Conservation (phyloP, 352 stramenopile species). For the Aphanomyces euteiches region DNA sequence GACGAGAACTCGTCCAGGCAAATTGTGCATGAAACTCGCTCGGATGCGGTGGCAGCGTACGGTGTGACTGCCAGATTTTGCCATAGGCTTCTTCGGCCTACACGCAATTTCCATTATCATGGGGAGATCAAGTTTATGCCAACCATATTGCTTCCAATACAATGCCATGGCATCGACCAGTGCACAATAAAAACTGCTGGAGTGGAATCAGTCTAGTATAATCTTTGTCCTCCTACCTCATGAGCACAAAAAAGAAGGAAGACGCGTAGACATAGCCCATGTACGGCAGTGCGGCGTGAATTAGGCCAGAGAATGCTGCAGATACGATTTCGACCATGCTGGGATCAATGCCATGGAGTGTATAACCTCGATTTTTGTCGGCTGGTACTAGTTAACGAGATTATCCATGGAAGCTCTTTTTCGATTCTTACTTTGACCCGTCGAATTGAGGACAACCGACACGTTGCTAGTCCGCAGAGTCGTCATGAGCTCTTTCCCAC, state of each 20-base stretch:
- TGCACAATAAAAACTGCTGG: not conserved
- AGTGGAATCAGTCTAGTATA: not conserved
- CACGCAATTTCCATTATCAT: not conserved
- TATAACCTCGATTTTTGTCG: not conserved
- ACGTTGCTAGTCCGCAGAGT: not conserved
- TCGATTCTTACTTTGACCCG: constrained; percentile 12
- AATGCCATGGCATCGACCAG: not conserved
- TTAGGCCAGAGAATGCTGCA: constrained; percentile 5
- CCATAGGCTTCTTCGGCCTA: constrained; percentile 3
- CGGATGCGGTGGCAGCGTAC: not conserved
- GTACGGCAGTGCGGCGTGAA: constrained; percentile 22
- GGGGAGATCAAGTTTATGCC: not conserved
- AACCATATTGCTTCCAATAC: constrained; percentile 5
- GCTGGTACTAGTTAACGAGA: not conserved
- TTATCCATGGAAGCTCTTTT: not conserved
- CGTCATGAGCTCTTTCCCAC: not conserved
- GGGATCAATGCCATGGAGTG: not conserved
- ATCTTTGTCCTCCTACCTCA: constrained; percentile 16
- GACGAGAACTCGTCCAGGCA: constrained; percentile 71
- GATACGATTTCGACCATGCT: not conserved
- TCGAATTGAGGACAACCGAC: constrained; percentile 6
- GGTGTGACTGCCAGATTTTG: not conserved
- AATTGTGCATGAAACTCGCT: constrained; percentile 61
- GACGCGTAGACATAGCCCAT: constrained; percentile 26
- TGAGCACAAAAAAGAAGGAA: constrained; percentile 25